A percentile compares a stretch with the other conserved stretches of the same genome.
phyloP scores from a whole-genome alignment of 192 early-diverging fungal genomes.

The Backusella macrospora region DNA sequence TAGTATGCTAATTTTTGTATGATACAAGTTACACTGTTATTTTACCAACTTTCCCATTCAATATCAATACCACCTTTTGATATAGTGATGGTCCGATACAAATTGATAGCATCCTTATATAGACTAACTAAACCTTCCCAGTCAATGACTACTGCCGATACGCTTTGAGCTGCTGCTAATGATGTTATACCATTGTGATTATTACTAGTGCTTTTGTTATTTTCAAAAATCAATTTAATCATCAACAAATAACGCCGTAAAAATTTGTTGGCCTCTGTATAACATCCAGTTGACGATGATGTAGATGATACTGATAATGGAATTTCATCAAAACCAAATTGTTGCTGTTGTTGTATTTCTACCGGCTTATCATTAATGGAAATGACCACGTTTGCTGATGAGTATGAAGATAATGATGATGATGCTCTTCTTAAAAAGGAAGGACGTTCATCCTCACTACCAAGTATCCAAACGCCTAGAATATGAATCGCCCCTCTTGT shows the following conservation, averaged over 20 bases:
- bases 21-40: background rate
- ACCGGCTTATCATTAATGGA: slow-evolving; percentile 10
- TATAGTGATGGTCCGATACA: slow-evolving; percentile 63
- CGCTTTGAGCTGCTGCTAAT: background rate
- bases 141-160: slow-evolving; percentile 29
- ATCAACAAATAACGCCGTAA: slow-evolving; percentile 73
- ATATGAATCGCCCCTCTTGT: slow-evolving; percentile 66
- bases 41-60: slow-evolving; percentile 57
- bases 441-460: slow-evolving; percentile 71
- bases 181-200: background rate
- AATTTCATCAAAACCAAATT: background rate
- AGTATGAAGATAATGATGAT: slow-evolving; percentile 12
- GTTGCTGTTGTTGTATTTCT: background rate
- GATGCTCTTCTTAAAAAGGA: slow-evolving; percentile 55
- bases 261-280: slow-evolving; percentile 59
- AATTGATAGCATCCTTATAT: slow-evolving; percentile 69
- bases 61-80: slow-evolving; percentile 54
- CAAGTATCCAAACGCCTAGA: slow-evolving; percentile 67
- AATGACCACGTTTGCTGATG: slow-evolving; percentile 10
- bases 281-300: slow-evolving; percentile 34
- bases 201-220: slow-evolving; percentile 42
- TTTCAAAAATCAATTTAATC: slow-evolving; percentile 63
- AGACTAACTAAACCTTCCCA: slow-evolving; percentile 51
- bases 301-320: background rate
- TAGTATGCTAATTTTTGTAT: background rate